Evolutionary conservation across 2,329 filamentous ascomycete genomes (phyloP).

Genomic region (Podosphaera aphanis): DNA sequence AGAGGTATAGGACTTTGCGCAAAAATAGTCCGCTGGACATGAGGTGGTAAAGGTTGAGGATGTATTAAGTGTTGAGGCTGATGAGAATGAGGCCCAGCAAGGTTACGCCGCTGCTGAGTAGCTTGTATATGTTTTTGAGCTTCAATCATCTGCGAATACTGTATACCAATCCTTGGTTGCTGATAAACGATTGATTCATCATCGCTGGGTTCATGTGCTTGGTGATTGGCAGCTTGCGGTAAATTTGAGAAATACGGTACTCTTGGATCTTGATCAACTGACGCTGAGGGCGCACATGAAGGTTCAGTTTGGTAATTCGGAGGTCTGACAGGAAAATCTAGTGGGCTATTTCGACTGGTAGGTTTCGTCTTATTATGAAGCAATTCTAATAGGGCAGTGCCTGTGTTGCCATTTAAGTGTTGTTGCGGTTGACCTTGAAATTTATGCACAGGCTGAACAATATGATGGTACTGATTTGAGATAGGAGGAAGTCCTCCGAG

Average conservation of each 20-base stretch:
- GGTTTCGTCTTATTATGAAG: constrained; percentile 17
- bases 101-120: constrained; percentile 1
- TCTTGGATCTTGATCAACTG: constrained; percentile 32
- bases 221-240: constrained; percentile 26
- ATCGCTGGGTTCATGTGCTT: constrained; percentile 16
- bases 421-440: constrained; percentile 17
- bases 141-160: constrained; percentile 2
- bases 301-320: constrained; percentile 28
- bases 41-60: constrained; percentile 22
- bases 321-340: constrained; percentile 23
- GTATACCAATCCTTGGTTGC: constrained; percentile 6
- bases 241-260: constrained; percentile 23
- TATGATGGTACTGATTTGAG: constrained; percentile 30
- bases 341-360: constrained; percentile 4
- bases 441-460: constrained; percentile 29
- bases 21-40: constrained; percentile 30
- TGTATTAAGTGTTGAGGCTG: constrained; percentile 16
- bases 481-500: constrained; percentile 25
- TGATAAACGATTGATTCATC: constrained; percentile 10
- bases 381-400: constrained; percentile 30
- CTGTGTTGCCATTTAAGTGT: constrained; percentile 13
- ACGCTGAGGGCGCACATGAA: constrained; percentile 29
- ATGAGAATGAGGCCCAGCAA: constrained; percentile 4
- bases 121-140: constrained; percentile 2
- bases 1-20: constrained; percentile 17